Conservation (phyloP, 2,329 filamentous ascomycete genomes). For the Endoconidiophora laricicola region DNA sequence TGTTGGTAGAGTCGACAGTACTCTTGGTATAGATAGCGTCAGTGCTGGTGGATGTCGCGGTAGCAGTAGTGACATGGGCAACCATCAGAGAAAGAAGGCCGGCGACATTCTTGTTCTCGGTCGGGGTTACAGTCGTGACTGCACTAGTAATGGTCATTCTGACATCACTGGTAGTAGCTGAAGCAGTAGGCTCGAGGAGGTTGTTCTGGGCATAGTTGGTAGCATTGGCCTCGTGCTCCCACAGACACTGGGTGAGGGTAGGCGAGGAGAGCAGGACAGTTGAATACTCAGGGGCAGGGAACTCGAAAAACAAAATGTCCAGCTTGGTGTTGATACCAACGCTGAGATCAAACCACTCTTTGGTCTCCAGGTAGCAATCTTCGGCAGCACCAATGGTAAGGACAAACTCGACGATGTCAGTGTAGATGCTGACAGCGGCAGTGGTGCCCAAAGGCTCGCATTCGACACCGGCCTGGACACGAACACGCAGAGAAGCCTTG, state of each 20-base stretch:
- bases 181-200: no score
- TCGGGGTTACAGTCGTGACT: background rate
- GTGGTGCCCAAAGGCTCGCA: slow-evolving; percentile 25
- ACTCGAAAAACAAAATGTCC: slow-evolving; percentile 22
- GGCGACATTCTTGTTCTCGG: background rate
- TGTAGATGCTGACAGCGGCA: slow-evolving; percentile 29
- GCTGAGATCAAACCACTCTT: slow-evolving; percentile 25
- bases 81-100: background rate
- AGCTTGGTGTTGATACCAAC: slow-evolving; percentile 24
- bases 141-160: no score
- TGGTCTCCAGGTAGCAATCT: slow-evolving; percentile 21
- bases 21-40: background rate
- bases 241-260: slow-evolving; percentile 22
- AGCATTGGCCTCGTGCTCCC: slow-evolving; percentile 9
- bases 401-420: slow-evolving; percentile 38
- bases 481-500: slow-evolving; percentile 33
- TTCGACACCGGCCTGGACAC: slow-evolving; percentile 27
- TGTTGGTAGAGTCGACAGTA: no score
- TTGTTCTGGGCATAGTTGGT: background rate
- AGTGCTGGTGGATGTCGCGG: background rate
- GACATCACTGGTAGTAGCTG: no score
- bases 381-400: slow-evolving; percentile 23
- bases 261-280: slow-evolving; percentile 24
- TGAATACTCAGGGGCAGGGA: slow-evolving; percentile 26
- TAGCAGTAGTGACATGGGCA: background rate